Percentiles rank a stretch among this genome's conserved stretches.
Conservation (phyloP, 495 filamentous ascomycete species). For the Podospora didyma region DNA sequence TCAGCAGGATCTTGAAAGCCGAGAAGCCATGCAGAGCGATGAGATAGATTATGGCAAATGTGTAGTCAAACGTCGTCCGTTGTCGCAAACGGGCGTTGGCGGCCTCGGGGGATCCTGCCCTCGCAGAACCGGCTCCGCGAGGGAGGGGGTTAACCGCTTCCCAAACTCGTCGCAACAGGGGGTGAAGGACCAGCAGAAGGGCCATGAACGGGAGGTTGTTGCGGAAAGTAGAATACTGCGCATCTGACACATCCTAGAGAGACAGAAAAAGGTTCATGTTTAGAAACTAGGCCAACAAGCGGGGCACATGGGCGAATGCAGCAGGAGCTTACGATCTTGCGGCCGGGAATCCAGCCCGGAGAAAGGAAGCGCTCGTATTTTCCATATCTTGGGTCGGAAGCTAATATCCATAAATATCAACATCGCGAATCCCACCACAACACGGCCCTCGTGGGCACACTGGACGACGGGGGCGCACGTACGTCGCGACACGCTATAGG, state of each 20-base stretch:
- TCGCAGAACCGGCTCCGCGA: constrained; percentile 10
- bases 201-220: constrained; percentile 79
- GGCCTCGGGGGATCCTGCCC: constrained; percentile 32
- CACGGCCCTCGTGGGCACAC: too few species aligned
- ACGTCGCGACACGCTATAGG: constrained; percentile 85
- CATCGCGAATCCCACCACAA: background rate
- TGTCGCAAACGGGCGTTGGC: constrained; percentile 68
- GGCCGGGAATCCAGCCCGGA: constrained; percentile 90
- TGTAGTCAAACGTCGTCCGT: constrained; percentile 78
- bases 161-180: constrained; percentile 68
- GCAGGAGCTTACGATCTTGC: constrained; percentile 66
- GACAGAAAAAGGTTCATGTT: background rate
- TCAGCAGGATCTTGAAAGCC: constrained; percentile 71
- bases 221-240: constrained; percentile 83
- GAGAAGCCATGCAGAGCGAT: constrained; percentile 80
- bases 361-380: constrained; percentile 69
- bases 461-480: constrained; percentile 18
- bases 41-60: constrained; percentile 77
- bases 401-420: constrained; percentile 37
- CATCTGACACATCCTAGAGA: constrained; percentile 78
- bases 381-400: constrained; percentile 73
- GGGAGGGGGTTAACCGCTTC: constrained; percentile 38
- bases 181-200: constrained; percentile 68
- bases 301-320: background rate
- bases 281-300: background rate